Base-by-base conservation (phyloP, 1,284 basidiomycete genomes). In the Trichosporon sp. region DNA sequence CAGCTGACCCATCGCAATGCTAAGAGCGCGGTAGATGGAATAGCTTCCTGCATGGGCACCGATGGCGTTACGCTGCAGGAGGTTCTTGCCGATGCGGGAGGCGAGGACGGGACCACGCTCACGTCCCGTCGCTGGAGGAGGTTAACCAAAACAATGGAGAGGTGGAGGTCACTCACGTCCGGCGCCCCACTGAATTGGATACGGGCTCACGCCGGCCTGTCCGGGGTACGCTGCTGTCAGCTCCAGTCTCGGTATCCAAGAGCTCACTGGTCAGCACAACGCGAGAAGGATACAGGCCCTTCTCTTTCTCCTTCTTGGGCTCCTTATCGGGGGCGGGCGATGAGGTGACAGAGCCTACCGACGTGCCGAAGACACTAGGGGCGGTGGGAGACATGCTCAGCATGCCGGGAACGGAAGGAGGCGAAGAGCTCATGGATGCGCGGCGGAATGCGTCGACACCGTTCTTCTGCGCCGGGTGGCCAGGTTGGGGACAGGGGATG, bases 21-120 rank as follows among this genome's bases (percentile, higher is more conserved):
- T 89, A 12, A 98, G 87, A 0, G 95, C 93, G 58, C 93, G 90
- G 83, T 98, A 98, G 83, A 98, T 93, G 11, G 92, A 94, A 84
- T 98, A 98, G 1, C 91, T 92, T 12, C 95, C 95, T 0, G 90
- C 91, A 80, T 98, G 95, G 0, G 96, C 95, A 13, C 95, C 95
- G 78, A 98, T 88, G 12, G 95, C 92, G 82, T 98, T 98, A 68
- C 95, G 90, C 69, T 90, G 87, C 82, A 95, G 95, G 84, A 98
- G 91, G 64, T 90, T 90, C 32, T 88, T 87, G 0, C 90, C 88
- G 53, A 95, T 90, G 34, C 96, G 90, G 1, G 92, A 94, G 75
- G 92, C 94, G 68, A 98, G 89, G 72, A 98, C 87, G 4, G 95
- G 93, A 0, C 96, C 95, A 27, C 95, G 90, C 23, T 77, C 75